Base-by-base conservation (phyloP, 164 flowering plant species). In the Vitis labrusca region DNA sequence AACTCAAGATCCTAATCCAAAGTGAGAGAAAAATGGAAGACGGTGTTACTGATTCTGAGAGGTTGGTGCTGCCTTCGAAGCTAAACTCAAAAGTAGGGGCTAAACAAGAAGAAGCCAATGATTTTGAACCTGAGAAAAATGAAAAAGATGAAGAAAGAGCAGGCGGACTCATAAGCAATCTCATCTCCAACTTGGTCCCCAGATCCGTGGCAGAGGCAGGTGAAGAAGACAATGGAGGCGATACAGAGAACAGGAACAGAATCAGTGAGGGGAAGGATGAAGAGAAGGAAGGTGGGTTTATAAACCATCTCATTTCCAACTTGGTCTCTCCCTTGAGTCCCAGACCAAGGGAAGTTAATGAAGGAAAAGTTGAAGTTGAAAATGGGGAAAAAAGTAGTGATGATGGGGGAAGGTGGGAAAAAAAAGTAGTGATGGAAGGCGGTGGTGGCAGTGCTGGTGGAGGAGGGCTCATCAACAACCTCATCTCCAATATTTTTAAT, bases 401-500 rank as follows among this genome's bases (percentile, higher is more conserved):
- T 29, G 19, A 71, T 50, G 16, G 71, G 59, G 8, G 63, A 53
- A 1, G 37, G 27, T 23, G 2, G 65, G 16, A 0, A 32, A 37
- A 37, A 37, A 37, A 37, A 6, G 44, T 37, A 37, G 63, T 7
- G 3, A 52, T 29, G 11, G 69, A 10, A 16, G 62, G n/a, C 9
- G 61, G 6, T 13, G 70, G 8, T 3, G 65, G 68, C 14, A 50
- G 13, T n/a, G 52, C 64, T 65, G 71, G 70, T 47, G 77, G 85
- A 59, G 83, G 85, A 37, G 77, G 80, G 65, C 7, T 78, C 6
- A 50, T 77, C 19, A 70, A 61, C 50, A 74, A 70, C 63, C 50
- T 85, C 49, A 73, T 85, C 8, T 69, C 84, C 27, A 76, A 73
- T 51, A 59, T 82, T n/a, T 80, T 84, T 10, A 73, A 77, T 58